phyloP scores from a whole-genome alignment of 768 basidiomycete species.

The Suillus placidus region DNA sequence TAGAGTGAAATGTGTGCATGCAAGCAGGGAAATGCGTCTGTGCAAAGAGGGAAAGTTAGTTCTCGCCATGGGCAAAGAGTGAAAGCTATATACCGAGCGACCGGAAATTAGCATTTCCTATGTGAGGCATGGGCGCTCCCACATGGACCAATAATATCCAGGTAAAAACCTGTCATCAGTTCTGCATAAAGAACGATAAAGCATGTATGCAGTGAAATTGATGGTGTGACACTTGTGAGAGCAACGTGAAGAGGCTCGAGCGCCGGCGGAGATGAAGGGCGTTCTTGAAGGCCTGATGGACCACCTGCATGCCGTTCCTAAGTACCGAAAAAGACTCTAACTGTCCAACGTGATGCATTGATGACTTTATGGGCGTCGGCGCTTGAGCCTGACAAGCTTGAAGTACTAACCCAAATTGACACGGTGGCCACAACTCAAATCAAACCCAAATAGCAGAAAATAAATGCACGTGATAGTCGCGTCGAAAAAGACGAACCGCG shows the following conservation, averaged over 20 bases:
- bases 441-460: constrained; percentile 23
- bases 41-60: background rate
- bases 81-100: constrained; percentile 32
- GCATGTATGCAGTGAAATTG: background rate
- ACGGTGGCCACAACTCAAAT: constrained; percentile 3
- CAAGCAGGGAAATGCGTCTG: background rate
- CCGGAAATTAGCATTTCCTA: constrained; percentile 30
- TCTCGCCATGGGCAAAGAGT: constrained; percentile 6
- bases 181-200: background rate
- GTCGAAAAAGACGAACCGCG: constrained; percentile 35
- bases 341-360: background rate
- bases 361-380: constrained; percentile 4
- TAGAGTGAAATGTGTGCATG: background rate
- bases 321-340: background rate
- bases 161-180: background rate
- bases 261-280: background rate
- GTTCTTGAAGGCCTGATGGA: background rate
- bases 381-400: background rate
- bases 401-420: no score
- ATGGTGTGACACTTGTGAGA: constrained; percentile 20
- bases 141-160: constrained; percentile 22
- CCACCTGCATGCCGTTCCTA: background rate
- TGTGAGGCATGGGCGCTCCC: constrained; percentile 12
- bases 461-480: constrained; percentile 39
- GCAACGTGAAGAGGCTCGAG: background rate